Evolutionary conservation across 139 green algal species (phyloP).

Genomic region (Picochlorum sp.): DNA sequence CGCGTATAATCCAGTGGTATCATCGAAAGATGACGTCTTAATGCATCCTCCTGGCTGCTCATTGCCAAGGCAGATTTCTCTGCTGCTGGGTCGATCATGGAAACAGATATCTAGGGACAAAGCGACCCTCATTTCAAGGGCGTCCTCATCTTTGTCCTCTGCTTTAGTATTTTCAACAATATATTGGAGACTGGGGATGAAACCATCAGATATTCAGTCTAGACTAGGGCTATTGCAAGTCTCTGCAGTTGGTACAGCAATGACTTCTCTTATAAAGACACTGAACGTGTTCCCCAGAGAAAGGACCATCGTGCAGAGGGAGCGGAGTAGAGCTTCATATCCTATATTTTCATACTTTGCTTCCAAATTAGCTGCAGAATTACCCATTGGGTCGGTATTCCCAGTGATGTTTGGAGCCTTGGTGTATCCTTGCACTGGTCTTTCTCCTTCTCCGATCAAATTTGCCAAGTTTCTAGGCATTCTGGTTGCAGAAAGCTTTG

Average conservation of each 20-base stretch:
- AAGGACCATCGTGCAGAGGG: slow-evolving; percentile 61
- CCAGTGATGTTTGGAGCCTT: slow-evolving; percentile 67
- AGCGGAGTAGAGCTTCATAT: slow-evolving; percentile 47
- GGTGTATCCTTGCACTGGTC: slow-evolving; percentile 72
- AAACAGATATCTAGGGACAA: slow-evolving; percentile 73
- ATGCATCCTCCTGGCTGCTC: neutral
- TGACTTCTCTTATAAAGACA: slow-evolving; percentile 78
- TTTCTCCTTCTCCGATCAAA: slow-evolving; percentile 41
- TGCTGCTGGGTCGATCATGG: slow-evolving; percentile 46
- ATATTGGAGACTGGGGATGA: slow-evolving; percentile 67
- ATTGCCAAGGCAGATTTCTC: slow-evolving; percentile 21
- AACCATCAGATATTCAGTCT: slow-evolving; percentile 72
- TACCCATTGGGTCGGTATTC: slow-evolving; percentile 71
- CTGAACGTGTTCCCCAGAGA: slow-evolving; percentile 77
- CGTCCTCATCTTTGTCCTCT: slow-evolving; percentile 57
- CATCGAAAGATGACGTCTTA: neutral
- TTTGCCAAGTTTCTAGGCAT: slow-evolving; percentile 73
- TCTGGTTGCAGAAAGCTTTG: slow-evolving; percentile 62
- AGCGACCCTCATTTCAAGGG: slow-evolving; percentile 58
- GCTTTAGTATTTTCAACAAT: slow-evolving; percentile 88
- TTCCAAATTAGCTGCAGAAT: slow-evolving; percentile 78
- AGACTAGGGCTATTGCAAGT: slow-evolving; percentile 82
- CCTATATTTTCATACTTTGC: slow-evolving; percentile 44
- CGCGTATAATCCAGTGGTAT: neutral
- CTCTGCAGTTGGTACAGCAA: slow-evolving; percentile 73